Conservation (phyloP, 2,329 filamentous ascomycete species). For the Lizonia empirigonia region DNA sequence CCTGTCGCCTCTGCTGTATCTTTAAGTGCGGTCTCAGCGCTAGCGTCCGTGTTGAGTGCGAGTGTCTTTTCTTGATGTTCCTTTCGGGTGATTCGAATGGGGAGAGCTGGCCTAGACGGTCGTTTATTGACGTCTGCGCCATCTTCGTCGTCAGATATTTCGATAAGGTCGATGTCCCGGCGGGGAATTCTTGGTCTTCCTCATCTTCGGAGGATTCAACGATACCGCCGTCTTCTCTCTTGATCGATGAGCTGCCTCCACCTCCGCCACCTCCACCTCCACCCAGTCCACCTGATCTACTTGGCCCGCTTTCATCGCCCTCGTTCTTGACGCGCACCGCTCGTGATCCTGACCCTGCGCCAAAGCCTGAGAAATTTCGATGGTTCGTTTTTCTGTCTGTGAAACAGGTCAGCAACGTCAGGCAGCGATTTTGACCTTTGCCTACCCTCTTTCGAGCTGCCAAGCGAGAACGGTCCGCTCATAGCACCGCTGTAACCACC, state of each 20-base stretch:
- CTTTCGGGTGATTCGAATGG: slow-evolving; percentile 61
- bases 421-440: not conserved
- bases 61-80: slow-evolving; percentile 61
- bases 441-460: slow-evolving; percentile 37
- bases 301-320: slow-evolving; percentile 30
- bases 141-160: slow-evolving; percentile 62
- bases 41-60: slow-evolving; percentile 61
- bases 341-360: slow-evolving; percentile 38
- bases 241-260: slow-evolving; percentile 24
- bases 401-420: slow-evolving; percentile 9
- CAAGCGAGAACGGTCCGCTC: slow-evolving; percentile 51
- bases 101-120: slow-evolving; percentile 42
- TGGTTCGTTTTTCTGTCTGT: slow-evolving; percentile 31
- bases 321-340: slow-evolving; percentile 42
- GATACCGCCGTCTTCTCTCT: slow-evolving; percentile 48
- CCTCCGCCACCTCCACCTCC: slow-evolving; percentile 17
- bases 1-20: slow-evolving; percentile 43
- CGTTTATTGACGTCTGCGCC: slow-evolving; percentile 30
- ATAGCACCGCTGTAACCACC: slow-evolving; percentile 52
- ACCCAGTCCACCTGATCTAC: slow-evolving; percentile 22
- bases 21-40: slow-evolving; percentile 52
- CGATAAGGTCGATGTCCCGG: slow-evolving; percentile 63
- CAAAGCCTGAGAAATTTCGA: slow-evolving; percentile 31
- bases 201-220: slow-evolving; percentile 59
- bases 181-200: slow-evolving; percentile 52